Evolutionary conservation across 1,139 yeast species (phyloP).

Genomic region (Pneumocystis wakefieldiae): DNA sequence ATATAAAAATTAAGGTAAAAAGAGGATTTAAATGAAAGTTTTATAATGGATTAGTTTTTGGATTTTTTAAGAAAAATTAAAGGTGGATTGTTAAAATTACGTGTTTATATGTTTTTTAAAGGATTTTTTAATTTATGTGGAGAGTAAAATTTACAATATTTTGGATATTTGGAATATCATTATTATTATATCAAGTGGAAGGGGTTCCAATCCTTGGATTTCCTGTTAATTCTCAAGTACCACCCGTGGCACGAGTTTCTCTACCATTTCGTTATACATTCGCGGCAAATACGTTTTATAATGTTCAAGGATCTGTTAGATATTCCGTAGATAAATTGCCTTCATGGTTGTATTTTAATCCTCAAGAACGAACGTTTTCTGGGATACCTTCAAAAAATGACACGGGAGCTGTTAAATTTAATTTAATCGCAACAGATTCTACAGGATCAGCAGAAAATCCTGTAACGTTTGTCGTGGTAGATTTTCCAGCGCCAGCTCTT

Average conservation of each 20-base stretch:
- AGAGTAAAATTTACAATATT: not conserved
- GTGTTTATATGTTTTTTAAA: not conserved
- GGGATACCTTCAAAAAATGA: conserved; percentile 50
- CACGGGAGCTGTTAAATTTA: conserved; percentile 32
- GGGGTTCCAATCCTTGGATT: conserved; percentile 36
- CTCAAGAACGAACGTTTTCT: conserved; percentile 40
- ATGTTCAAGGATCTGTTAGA: conserved; percentile 29
- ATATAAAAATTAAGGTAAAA: no score
- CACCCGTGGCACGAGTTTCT: conserved; percentile 68
- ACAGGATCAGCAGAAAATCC: conserved; percentile 13
- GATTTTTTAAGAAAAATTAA: not conserved
- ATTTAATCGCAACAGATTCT: conserved; percentile 45
- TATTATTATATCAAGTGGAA: not conserved
- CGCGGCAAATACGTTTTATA: conserved; percentile 49
- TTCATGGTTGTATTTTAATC: conserved; percentile 62
- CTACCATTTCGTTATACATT: conserved; percentile 51
- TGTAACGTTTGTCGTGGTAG: conserved; percentile 14
- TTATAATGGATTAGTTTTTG: no score
- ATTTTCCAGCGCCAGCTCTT: conserved; percentile 15
- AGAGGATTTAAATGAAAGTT: no score
- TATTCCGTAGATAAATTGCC: conserved; percentile 53
- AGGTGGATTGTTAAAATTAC: not conserved
- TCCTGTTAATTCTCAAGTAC: conserved; percentile 70
- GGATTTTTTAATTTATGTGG: not conserved
- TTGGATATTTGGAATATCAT: not conserved